A percentile compares a stretch with the other conserved stretches of the same genome.
phyloP scores from a whole-genome alignment of 2,329 filamentous ascomycete species.

The Colletotrichum abscissum region DNA sequence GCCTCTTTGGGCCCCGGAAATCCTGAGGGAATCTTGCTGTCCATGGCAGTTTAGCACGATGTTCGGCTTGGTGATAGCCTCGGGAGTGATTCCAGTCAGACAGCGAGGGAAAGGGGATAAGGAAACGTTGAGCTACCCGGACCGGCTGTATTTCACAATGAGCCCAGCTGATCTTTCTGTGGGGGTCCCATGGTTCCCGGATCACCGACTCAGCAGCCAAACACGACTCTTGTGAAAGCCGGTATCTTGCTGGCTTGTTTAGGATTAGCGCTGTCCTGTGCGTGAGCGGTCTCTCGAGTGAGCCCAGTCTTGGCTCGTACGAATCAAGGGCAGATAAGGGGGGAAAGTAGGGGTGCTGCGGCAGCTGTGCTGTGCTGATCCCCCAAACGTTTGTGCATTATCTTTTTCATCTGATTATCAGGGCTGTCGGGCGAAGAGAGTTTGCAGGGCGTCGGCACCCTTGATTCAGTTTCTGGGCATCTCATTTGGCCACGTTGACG shows the following conservation, averaged over 20 bases:
- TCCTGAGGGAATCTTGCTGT: neutral
- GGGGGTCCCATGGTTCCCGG: constrained; percentile 1
- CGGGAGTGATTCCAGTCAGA: neutral
- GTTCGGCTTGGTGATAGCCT: neutral
- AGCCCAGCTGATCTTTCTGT: constrained; percentile 10
- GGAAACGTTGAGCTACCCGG: neutral
- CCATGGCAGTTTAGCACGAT: neutral
- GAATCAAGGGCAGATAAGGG: constrained; percentile 21
- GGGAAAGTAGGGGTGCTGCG: neutral
- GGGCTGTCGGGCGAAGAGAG: neutral
- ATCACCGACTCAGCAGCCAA: constrained; percentile 25
- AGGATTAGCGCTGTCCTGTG: constrained; percentile 17
- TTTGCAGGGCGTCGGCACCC: constrained; percentile 11
- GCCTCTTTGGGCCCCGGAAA: neutral
- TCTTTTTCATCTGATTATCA: constrained; percentile 19
- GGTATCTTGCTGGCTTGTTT: constrained; percentile 17
- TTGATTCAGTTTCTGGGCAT: constrained; percentile 11
- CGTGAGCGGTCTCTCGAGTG: neutral
- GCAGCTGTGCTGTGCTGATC: neutral
- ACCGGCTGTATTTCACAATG: neutral
- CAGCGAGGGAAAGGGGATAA: neutral
- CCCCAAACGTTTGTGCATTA: neutral
- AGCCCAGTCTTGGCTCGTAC: neutral
- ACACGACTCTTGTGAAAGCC: neutral
- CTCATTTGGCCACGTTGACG: constrained; percentile 15